Conservation (phyloP, 75 land plant genomes). For the Isoetes taiwanensis region DNA sequence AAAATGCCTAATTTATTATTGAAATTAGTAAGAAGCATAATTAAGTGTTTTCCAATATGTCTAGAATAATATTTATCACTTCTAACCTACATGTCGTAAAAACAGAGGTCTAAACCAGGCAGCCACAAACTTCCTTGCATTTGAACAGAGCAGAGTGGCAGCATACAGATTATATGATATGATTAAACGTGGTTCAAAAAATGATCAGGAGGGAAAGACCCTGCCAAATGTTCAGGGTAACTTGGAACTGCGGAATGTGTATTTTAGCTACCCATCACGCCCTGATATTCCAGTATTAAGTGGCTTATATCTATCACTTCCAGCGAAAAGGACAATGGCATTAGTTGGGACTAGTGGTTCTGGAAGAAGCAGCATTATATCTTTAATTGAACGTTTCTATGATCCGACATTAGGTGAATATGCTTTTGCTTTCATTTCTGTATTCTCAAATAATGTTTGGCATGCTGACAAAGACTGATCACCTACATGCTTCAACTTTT, state of each 20-base stretch:
- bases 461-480: too few relatives aligned
- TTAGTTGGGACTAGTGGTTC: slow-evolving; percentile 97
- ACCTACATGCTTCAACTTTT: too few relatives aligned
- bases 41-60: too few relatives aligned
- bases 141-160: slow-evolving; percentile 98
- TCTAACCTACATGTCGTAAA: too few relatives aligned
- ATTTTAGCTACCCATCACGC: slow-evolving; percentile 96
- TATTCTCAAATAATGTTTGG: too few relatives aligned
- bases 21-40: too few relatives aligned
- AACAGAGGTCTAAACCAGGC: slow-evolving; percentile 97
- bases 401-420: slow-evolving; percentile 99
- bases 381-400: slow-evolving; percentile 95
- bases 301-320: slow-evolving; percentile 89
- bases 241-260: slow-evolving; percentile 92
- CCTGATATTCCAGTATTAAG: slow-evolving; percentile 97
- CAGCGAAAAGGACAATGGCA: slow-evolving; percentile 90
- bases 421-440: too few relatives aligned
- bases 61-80: too few relatives aligned
- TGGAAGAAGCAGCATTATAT: slow-evolving; percentile 96
- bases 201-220: slow-evolving; percentile 41
- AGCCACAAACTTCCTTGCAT: slow-evolving; percentile 98
- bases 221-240: slow-evolving; percentile 73
- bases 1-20: too few relatives aligned
- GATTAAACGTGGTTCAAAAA: slow-evolving; percentile 73
- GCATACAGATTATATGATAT: slow-evolving; percentile 95